These are phyloP conservation scores for Lolium rigidum DNA, from an alignment of 176 grass and related monocot genomes.

Conservation along the genomic window DNA sequence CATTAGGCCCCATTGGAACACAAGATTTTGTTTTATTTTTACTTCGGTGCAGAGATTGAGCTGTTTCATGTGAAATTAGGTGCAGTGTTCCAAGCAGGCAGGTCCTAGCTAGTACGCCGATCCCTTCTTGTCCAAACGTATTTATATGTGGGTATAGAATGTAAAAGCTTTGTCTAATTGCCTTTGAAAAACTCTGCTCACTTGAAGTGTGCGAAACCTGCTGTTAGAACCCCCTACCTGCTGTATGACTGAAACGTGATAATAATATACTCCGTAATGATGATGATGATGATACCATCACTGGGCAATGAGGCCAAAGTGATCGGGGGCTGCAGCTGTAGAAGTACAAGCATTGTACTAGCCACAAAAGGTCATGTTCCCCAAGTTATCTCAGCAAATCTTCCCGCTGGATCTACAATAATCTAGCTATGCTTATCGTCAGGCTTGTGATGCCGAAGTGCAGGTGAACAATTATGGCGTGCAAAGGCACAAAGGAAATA, in stretches of 20 bases:
- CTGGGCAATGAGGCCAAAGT: neutral
- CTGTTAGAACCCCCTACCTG: neutral
- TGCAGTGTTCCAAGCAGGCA: neutral
- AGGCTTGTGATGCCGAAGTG: neutral
- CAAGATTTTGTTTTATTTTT: neutral
- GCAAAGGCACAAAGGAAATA: too few relatives aligned
- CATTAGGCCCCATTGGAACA: neutral
- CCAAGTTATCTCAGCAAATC: neutral
- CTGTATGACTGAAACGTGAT: neutral
- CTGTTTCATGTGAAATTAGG: neutral
- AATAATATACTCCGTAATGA: too few relatives aligned
- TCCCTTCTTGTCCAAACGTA: neutral
- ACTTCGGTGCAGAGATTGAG: neutral
- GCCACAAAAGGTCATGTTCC: neutral
- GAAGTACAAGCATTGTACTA: neutral
- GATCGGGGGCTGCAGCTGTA: too few relatives aligned
- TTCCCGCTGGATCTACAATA: neutral
- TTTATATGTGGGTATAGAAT: neutral
- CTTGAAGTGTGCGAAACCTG: neutral
- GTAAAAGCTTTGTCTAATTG: neutral
- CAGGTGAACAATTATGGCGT: too few relatives aligned
- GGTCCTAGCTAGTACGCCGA: neutral
- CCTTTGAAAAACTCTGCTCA: neutral
- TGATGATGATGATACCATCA: neutral
- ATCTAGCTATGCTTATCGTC: neutral